Conservation (phyloP, 108 stramenopile species). For the Skeletonema grethae region DNA sequence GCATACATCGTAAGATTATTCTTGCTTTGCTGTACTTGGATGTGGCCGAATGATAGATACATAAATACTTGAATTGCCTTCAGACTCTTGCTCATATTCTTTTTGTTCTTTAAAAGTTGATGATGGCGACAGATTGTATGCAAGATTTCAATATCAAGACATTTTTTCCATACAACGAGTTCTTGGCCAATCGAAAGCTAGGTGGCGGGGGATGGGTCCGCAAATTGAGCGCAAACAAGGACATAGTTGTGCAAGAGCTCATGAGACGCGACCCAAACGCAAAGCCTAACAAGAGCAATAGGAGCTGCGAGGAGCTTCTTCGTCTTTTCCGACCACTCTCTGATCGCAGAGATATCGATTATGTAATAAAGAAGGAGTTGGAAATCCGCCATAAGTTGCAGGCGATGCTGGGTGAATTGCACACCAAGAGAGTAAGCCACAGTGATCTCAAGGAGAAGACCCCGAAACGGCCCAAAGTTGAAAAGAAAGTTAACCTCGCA, state of each 20-base stretch:
- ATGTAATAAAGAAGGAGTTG: not conserved
- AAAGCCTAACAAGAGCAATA: slow-evolving; percentile 1
- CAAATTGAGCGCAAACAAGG: slow-evolving; percentile 6
- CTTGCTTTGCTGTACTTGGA: not conserved
- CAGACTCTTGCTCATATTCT: not conserved
- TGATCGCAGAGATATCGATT: not conserved
- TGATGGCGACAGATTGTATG: slow-evolving; percentile 1
- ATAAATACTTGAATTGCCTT: not conserved
- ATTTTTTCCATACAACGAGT: not conserved
- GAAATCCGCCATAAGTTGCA: not conserved
- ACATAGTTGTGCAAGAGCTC: not conserved
- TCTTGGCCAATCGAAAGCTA: not conserved
- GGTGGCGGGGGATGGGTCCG: slow-evolving; percentile 1
- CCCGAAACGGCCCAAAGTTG: not conserved
- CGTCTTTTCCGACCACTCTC: slow-evolving; percentile 2
- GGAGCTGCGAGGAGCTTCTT: not conserved
- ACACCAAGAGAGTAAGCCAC: not conserved
- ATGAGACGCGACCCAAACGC: not conserved
- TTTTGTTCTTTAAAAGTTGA: slow-evolving; percentile 7
- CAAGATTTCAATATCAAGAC: not conserved
- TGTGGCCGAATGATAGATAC: not conserved
- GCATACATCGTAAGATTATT: not conserved
- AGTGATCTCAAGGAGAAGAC: not conserved
- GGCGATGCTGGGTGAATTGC: not conserved
- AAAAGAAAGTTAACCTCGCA: not conserved